Evolutionary conservation across 768 basidiomycete species (phyloP).

Genomic region (Pholiota microspora): DNA sequence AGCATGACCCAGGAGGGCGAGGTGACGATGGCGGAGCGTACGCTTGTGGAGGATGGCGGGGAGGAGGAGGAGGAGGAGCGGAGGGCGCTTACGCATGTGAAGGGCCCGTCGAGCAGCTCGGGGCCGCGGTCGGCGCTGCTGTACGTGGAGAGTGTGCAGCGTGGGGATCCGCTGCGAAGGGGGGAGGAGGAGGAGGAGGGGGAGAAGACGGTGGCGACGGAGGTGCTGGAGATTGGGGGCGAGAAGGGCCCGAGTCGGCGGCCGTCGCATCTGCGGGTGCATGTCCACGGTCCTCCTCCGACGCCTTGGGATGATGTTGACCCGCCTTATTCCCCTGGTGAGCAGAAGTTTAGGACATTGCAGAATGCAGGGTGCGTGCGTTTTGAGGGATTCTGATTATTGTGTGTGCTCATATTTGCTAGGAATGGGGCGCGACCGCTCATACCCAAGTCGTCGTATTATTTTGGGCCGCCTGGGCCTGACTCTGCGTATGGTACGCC

Average conservation of each 20-base stretch:
- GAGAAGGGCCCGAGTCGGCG: conserved; percentile 28
- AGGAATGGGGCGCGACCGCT: conserved; percentile 34
- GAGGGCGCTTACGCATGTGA: conserved; percentile 11
- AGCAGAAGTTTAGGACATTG: conserved; percentile 39
- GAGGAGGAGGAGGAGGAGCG: conserved; percentile 12
- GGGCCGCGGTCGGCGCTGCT: neutral
- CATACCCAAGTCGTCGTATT: conserved; percentile 81
- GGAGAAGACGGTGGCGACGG: neutral
- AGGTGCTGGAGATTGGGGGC: conserved; percentile 11
- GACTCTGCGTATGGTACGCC: conserved; percentile 78
- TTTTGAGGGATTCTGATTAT: conserved; percentile 5
- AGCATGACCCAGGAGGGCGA: conserved; percentile 17
- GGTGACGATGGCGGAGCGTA: conserved; percentile 22
- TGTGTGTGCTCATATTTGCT: no score
- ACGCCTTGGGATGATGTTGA: conserved; percentile 66
- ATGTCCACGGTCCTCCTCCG: conserved; percentile 37
- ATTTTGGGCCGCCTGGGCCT: conserved; percentile 76
- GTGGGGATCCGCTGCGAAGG: conserved; percentile 16
- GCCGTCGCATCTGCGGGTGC: conserved; percentile 46
- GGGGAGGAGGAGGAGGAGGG: conserved; percentile 9
- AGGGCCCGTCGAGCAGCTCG: conserved; percentile 16
- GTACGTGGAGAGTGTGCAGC: conserved; percentile 2
- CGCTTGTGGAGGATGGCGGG: conserved; percentile 22
- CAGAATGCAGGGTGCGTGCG: conserved; percentile 41
- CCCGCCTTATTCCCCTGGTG: conserved; percentile 45